Conservation (phyloP, 257 asterid species). For the Przewalskia tangutica region DNA sequence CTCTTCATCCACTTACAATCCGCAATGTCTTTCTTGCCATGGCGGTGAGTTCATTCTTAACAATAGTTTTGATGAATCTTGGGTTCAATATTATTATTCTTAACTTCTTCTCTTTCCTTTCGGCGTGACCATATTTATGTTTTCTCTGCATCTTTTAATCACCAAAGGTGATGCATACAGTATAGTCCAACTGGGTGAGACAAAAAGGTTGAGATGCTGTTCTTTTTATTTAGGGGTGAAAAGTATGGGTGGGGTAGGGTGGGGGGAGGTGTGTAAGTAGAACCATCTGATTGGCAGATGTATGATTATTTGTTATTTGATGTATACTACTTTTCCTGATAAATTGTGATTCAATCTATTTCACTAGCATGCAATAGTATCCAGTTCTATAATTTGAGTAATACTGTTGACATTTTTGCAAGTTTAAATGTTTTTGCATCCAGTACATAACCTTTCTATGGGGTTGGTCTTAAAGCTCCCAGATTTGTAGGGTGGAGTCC, state of each 20-base stretch:
- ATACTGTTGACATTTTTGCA: neutral
- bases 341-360: neutral
- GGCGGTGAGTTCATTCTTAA: conserved; percentile 55
- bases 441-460: neutral
- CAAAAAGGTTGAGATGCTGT: neutral
- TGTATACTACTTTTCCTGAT: neutral
- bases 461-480: neutral
- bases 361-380: neutral
- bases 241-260: no score
- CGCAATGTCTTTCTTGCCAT: conserved; percentile 52
- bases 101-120: conserved; percentile 7
- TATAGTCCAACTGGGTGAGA: neutral
- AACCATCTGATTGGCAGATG: neutral
- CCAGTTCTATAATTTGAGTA: neutral
- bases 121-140: neutral
- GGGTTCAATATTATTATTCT: neutral
- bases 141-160: conserved; percentile 3
- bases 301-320: neutral
- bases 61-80: neutral
- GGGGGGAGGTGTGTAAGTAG: neutral
- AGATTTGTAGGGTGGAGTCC: neutral
- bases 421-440: neutral
- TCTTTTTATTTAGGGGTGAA: neutral
- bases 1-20: conserved; percentile 53
- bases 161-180: conserved; percentile 9